phyloP scores from a whole-genome alignment of 768 basidiomycete genomes.

The Crepidotus variabilis region DNA sequence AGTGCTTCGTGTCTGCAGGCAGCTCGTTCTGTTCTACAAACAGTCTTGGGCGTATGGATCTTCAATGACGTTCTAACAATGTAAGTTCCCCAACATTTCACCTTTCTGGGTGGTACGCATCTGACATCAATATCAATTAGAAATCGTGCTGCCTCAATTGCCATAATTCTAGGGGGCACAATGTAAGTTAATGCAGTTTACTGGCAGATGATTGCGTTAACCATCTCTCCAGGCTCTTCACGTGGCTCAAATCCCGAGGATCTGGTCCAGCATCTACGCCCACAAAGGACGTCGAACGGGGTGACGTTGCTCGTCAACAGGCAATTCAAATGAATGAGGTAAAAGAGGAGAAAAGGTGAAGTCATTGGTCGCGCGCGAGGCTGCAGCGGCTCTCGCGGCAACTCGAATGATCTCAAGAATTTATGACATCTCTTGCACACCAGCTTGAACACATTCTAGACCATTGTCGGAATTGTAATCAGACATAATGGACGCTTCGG shows the following conservation, averaged over 20 bases:
- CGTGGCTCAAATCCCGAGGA: conserved; percentile 40
- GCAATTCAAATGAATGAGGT: conserved; percentile 1
- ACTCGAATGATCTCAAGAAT: no score
- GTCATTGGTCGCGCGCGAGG: background rate
- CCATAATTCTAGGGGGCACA: conserved; percentile 65
- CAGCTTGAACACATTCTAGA: no score
- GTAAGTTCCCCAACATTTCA: conserved; percentile 38
- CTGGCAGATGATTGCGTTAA: background rate
- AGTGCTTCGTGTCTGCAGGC: conserved; percentile 39
- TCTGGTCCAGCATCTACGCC: conserved; percentile 10
- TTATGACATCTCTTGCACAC: no score
- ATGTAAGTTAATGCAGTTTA: conserved; percentile 37
- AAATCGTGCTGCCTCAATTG: conserved; percentile 60
- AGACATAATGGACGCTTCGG: no score
- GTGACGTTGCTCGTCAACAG: background rate
- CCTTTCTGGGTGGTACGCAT: background rate
- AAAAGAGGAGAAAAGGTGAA: conserved; percentile 1
- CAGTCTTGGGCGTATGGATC: conserved; percentile 71
- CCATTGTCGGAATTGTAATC: no score
- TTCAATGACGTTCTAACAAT: conserved; percentile 71
- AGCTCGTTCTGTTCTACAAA: conserved; percentile 80
- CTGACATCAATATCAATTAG: conserved; percentile 26
- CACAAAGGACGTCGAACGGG: conserved; percentile 18
- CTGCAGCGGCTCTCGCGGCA: background rate
- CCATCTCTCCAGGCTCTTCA: conserved; percentile 42